phyloP scores from a whole-genome alignment of 1,139 yeast genomes.

The Taiozyma sp. region DNA sequence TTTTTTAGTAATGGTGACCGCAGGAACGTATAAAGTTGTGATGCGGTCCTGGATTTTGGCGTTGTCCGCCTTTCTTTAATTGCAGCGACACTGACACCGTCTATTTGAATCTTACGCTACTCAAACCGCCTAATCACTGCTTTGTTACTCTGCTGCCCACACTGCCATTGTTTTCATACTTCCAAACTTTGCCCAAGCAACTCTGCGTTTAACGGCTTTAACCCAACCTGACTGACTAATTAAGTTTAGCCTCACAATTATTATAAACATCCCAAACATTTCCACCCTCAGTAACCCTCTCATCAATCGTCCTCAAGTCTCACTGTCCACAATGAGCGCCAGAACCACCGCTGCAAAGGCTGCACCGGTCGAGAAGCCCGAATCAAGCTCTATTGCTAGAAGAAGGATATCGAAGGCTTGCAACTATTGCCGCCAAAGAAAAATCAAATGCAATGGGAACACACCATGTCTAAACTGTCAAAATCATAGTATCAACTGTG shows the following conservation, averaged over 20 bases:
- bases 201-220: background rate
- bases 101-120: background rate
- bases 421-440: constrained; percentile 60
- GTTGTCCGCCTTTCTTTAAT: background rate
- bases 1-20: too few species aligned
- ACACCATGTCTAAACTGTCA: constrained; percentile 62
- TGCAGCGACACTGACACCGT: background rate
- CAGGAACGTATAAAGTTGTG: background rate
- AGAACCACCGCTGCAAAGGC: background rate
- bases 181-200: background rate
- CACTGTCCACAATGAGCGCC: background rate
- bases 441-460: constrained; percentile 65
- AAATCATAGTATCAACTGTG: constrained; percentile 31
- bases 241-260: background rate
- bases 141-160: background rate
- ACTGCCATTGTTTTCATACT: background rate
- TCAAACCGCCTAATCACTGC: background rate
- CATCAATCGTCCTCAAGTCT: background rate
- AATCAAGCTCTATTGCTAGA: constrained; percentile 7
- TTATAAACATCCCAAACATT: background rate
- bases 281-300: background rate
- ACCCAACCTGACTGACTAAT: background rate
- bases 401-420: constrained; percentile 35
- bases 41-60: background rate
- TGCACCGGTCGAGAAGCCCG: background rate